Conservation (phyloP, 208 protist species). For the Leishmania aethiopica region DNA sequence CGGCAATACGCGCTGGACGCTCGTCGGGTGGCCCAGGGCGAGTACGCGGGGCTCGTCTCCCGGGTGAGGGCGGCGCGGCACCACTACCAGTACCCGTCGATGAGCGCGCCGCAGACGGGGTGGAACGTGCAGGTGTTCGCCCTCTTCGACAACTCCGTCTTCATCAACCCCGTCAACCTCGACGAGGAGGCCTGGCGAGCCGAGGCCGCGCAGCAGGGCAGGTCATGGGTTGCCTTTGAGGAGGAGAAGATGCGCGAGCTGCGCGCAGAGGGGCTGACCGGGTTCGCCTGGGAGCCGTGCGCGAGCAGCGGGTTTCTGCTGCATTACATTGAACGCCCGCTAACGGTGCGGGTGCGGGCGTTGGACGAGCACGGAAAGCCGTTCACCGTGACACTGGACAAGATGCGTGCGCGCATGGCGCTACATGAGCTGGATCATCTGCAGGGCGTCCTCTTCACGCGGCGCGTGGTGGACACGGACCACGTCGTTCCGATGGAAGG, state of each 20-base stretch:
- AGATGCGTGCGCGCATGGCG: conserved; percentile 83
- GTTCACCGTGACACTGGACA: conserved; percentile 51
- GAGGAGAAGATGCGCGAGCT: conserved; percentile 52
- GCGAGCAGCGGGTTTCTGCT: conserved; percentile 88
- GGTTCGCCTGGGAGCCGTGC: conserved; percentile 91
- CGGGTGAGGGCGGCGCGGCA: conserved; percentile 62
- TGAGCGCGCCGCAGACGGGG: conserved; percentile 86
- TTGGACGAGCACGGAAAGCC: conserved; percentile 45
- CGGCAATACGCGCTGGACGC: conserved; percentile 61
- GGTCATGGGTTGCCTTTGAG: conserved; percentile 50
- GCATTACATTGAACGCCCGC: conserved; percentile 91
- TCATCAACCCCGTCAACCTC: conserved; percentile 86
- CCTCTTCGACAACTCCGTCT: conserved; percentile 84
- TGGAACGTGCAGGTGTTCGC: conserved; percentile 92
- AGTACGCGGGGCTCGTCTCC: conserved; percentile 70
- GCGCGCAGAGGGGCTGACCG: conserved; percentile 54
- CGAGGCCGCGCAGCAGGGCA: conserved; percentile 19
- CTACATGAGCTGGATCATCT: conserved; percentile 90
- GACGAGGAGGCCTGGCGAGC: conserved; percentile 53
- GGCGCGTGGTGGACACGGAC: conserved; percentile 81
- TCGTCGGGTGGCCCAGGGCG: conserved; percentile 35
- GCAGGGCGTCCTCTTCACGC: conserved; percentile 82
- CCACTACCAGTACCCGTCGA: conserved; percentile 90
- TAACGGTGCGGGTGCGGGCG: conserved; percentile 58
- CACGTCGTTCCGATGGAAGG: conserved; percentile 89